Percentiles rank a stretch among this genome's conserved stretches.
Evolutionary conservation across 345 rosid species (phyloP).

Genomic region (Xanthoceras sorbifolium): DNA sequence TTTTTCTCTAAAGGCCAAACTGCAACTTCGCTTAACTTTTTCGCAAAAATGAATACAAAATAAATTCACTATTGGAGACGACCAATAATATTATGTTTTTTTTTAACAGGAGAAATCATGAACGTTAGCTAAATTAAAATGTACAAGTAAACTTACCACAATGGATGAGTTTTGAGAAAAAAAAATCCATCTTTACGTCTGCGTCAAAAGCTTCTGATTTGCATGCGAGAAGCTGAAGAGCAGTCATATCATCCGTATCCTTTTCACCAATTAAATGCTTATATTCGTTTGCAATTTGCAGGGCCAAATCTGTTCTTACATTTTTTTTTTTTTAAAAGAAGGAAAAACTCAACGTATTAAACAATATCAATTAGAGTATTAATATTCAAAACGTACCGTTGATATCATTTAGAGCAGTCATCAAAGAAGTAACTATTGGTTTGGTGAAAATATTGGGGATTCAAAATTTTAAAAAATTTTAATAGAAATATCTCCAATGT

Average conservation of each 20-base stretch:
- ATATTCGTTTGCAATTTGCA: not conserved
- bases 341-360: not conserved
- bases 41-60: not conserved
- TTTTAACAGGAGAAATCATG: too few species aligned
- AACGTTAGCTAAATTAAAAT: too few species aligned
- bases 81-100: too few species aligned
- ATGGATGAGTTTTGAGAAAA: not conserved
- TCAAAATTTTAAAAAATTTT: too few species aligned
- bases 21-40: not conserved
- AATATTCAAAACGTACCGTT: too few species aligned
- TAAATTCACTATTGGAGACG: too few species aligned
- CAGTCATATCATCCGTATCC: conserved; percentile 3
- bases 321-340: not conserved
- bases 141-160: not conserved
- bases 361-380: not conserved
- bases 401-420: too few species aligned
- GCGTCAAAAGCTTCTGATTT: conserved; percentile 2
- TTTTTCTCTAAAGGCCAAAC: not conserved
- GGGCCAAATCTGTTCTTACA: conserved; percentile 2
- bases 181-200: not conserved
- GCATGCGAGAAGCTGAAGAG: conserved; percentile 10
- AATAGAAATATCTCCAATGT: too few species aligned
- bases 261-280: not conserved
- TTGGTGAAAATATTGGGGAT: too few species aligned
- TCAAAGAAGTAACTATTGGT: too few species aligned